phyloP scores from a whole-genome alignment of 2,329 filamentous ascomycete genomes.

The Akanthomyces muscarius region DNA sequence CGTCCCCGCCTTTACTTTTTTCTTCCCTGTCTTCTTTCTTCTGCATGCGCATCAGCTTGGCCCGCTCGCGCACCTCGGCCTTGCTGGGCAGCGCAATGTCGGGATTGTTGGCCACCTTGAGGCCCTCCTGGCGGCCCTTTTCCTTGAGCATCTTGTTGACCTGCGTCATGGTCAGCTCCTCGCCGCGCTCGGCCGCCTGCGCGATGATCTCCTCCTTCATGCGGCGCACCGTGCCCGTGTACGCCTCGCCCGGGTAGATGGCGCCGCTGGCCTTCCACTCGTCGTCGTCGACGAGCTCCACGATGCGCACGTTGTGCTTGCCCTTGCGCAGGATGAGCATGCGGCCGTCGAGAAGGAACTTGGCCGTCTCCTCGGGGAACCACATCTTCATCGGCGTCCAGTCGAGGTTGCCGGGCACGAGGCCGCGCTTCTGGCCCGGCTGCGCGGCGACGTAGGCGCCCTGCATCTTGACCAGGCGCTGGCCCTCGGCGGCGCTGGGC shows the following conservation, averaged over 20 bases:
- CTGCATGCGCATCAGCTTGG: slow-evolving; percentile 6
- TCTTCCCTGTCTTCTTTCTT: neutral
- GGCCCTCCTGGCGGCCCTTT: slow-evolving; percentile 22
- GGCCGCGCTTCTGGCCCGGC: slow-evolving; percentile 40
- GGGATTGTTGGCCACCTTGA: slow-evolving; percentile 38
- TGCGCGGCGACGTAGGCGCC: slow-evolving; percentile 59
- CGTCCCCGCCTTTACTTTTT: neutral
- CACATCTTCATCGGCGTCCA: slow-evolving; percentile 61
- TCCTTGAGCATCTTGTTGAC: slow-evolving; percentile 29
- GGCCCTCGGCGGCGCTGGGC: slow-evolving; percentile 51
- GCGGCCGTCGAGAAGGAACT: slow-evolving; percentile 57
- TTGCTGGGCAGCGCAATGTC: slow-evolving; percentile 38
- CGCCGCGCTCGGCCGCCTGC: slow-evolving; percentile 31
- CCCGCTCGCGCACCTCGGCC: slow-evolving; percentile 29
- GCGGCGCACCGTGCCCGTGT: slow-evolving; percentile 44
- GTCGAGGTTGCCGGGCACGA: slow-evolving; percentile 48
- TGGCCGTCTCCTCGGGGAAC: slow-evolving; percentile 52
- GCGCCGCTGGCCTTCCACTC: slow-evolving; percentile 47
- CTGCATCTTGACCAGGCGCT: slow-evolving; percentile 50
- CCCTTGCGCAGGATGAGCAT: slow-evolving; percentile 59
- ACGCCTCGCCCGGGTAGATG: slow-evolving; percentile 51
- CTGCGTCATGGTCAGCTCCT: slow-evolving; percentile 26
- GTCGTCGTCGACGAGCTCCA: slow-evolving; percentile 56
- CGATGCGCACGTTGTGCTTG: slow-evolving; percentile 59
- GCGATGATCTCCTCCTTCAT: slow-evolving; percentile 37